Evolutionary conservation across 1,284 basidiomycete genomes (phyloP).

Genomic region (Agroathelia rolfsii): DNA sequence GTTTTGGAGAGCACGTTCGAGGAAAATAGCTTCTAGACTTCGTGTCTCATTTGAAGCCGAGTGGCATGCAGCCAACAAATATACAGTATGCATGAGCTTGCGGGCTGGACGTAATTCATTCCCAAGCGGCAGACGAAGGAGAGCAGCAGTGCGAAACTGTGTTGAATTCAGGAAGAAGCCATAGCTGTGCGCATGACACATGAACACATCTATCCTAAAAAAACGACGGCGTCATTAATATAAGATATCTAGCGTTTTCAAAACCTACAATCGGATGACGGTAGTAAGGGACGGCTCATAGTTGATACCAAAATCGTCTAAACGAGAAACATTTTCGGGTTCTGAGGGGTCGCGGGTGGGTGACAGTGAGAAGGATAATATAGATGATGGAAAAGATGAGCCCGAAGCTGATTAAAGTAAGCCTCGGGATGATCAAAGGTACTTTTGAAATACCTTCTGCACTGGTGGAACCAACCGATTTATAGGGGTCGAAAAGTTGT

Average conservation of each 20-base stretch:
- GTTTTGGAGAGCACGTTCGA: slow-evolving; percentile 33
- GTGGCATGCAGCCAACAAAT: slow-evolving; percentile 40
- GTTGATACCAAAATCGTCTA: too few species aligned
- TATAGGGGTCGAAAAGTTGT: slow-evolving; percentile 42
- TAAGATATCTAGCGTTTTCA: slow-evolving; percentile 3
- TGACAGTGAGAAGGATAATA: too few species aligned
- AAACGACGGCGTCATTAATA: slow-evolving; percentile 1
- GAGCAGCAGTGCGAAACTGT: slow-evolving; percentile 29
- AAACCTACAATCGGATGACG: neutral
- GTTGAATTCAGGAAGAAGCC: slow-evolving; percentile 32
- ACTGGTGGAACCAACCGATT: too few species aligned
- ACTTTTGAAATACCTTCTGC: too few species aligned
- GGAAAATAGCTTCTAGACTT: slow-evolving; percentile 27
- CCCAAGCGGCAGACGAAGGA: slow-evolving; percentile 21
- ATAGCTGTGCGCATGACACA: slow-evolving; percentile 15
- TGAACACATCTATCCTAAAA: slow-evolving; percentile 15
- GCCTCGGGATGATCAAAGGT: too few species aligned
- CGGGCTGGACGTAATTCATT: slow-evolving; percentile 35
- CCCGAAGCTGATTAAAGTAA: too few species aligned
- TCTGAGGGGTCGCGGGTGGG: too few species aligned
- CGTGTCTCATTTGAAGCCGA: slow-evolving; percentile 28
- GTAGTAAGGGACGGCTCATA: neutral
- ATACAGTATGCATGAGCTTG: slow-evolving; percentile 36
- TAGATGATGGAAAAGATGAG: too few species aligned
- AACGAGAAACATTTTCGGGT: too few species aligned